Evolutionary conservation across 2,329 filamentous ascomycete genomes (phyloP).

Genomic region (Neocucurbitaria cava): DNA sequence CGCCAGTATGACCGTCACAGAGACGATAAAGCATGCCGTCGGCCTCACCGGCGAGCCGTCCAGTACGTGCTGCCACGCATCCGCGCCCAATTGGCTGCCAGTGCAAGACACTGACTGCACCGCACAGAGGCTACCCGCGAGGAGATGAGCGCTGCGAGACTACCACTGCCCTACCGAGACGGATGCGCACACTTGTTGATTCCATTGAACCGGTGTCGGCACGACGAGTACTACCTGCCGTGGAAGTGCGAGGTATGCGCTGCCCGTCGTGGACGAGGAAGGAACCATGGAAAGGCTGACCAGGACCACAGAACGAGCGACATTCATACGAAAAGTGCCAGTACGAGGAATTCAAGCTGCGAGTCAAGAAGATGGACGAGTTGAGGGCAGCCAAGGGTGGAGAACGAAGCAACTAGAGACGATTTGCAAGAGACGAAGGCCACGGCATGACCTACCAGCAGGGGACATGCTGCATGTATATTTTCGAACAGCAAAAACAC

Average conservation of each 20-base stretch:
- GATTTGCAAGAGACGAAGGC: neutral
- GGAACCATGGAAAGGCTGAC: constrained; percentile 21
- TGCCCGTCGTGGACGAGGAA: neutral
- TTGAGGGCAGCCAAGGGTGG: constrained; percentile 84
- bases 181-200: constrained; percentile 95
- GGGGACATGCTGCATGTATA: constrained; percentile 40
- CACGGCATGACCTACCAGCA: constrained; percentile 3
- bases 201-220: constrained; percentile 92
- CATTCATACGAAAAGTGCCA: constrained; percentile 99
- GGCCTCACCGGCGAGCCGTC: constrained; percentile 49
- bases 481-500: constrained; percentile 33
- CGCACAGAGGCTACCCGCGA: constrained; percentile 78
- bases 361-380: constrained; percentile 98
- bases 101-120: constrained; percentile 36
- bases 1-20: constrained; percentile 51
- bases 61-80: constrained; percentile 37
- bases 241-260: constrained; percentile 93
- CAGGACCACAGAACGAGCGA: constrained; percentile 76
- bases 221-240: constrained; percentile 89
- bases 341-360: constrained; percentile 98
- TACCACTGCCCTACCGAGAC: constrained; percentile 92
- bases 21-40: constrained; percentile 57
- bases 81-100: constrained; percentile 27
- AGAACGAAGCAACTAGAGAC: constrained; percentile 76
- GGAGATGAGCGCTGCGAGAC: constrained; percentile 89